Evolutionary conservation across 1,284 basidiomycete species (phyloP), one percentile per base, ranked within the genome.

Genomic region (Cryptococcus jaspeensis): DNA sequence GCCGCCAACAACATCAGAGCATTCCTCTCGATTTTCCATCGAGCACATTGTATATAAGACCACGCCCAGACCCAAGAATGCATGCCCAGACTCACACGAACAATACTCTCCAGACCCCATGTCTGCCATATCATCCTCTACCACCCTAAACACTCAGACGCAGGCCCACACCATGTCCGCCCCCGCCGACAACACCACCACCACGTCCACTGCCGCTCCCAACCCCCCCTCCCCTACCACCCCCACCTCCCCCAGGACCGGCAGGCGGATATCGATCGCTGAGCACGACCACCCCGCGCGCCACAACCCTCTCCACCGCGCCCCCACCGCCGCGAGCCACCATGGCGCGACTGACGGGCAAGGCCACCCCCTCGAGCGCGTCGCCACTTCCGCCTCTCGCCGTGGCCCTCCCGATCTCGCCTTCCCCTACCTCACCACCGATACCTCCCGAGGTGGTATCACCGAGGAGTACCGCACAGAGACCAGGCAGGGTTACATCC

Each of bases 371-470:
- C 18, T 53, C 22, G 20, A 53, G 23, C 52, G 59, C n/a, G 55
- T 50, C n/a, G 44, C 36, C 9, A 54, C 53, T 5, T 36, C 42
- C 12, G 52, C 43, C 16, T 49, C 44, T 22, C 43, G 52, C 13
- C 48, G 50, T 20, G 56, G 54, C 37, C 56, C 47, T 20, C 66
- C 64, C 35, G 68, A 67, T 60, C 64, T 70, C 35, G 46, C 63
- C 16, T 70, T 70, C 56, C 68, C 68, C 16, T 68, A 60, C 43
- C 57, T 68, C 53, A 70, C 68, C 38, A 64, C 64, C 42, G 62
- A 62, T 43, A 63, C 51, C 18, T 53, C 50, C 32, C 54, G 62
- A 46, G 62, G 59, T 43, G 62, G 59, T 57, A 48, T 62, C 39
- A 61, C 62, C 18, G 51, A 60, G 8, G 65, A 64, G 38, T 71